Evolutionary conservation across 2,329 filamentous ascomycete genomes (phyloP), one percentile per base, ranked within the genome.

Genomic region (Myriosclerotinia curreyana): DNA sequence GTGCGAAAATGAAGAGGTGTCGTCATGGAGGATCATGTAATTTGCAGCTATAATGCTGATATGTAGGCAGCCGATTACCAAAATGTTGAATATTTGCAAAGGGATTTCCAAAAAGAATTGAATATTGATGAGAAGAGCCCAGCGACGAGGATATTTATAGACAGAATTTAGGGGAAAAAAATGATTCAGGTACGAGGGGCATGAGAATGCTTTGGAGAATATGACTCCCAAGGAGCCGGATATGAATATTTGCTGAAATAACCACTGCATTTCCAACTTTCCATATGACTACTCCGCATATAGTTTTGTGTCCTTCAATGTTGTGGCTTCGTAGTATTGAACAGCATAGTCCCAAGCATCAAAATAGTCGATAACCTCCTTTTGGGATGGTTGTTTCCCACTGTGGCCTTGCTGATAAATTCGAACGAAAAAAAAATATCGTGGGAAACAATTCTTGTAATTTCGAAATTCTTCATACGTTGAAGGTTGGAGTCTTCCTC

Each of bases 401-500:
- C 22, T 22, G 5, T 46, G 38, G 9, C 17, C 38, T 34, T 9
- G 17, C 25, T 34, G 25, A 34, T 46, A 44, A 7, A 56, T 40
- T 46, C 25, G 17, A 56, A 56, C 38, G 34, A 56, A 44, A 56
- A 17, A 46, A 34, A 44, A 6, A n/a, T 56, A 28, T 46, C 52
- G 11, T 42, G 52, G 9, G 28, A 20, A 2, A 42, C 36, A 7
- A 54, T 40, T 5, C 1, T 56, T 11, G 17, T 5, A n/a, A 44
- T 46, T 31, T 56, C 40, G 4, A 56, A 9, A 34, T 34, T 46
- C 25, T 56, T 56, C 40, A 56, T 22, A 15, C 11, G 20, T 20
- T 34, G 40, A 31, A 46, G 20, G 20, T 36, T 46, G 12, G 1
- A 17, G 14, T 17, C 54, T 36, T 7, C 40, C 3, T 22, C 28